Base-by-base conservation (phyloP, 345 rosid genomes). In the Citrus maxima region DNA sequence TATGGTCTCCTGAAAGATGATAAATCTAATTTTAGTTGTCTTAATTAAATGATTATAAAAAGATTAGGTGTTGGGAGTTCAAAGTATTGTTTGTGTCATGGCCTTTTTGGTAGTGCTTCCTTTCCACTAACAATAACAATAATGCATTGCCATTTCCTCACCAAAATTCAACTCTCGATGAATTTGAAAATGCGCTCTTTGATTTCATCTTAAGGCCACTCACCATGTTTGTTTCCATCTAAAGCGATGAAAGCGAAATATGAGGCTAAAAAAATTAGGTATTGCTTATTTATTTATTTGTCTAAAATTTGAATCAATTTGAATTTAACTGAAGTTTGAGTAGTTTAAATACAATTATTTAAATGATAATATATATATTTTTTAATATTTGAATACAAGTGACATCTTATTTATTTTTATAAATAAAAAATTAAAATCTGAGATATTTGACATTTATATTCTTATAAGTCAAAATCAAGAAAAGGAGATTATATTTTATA, bases 121-220 rank as follows among this genome's bases (percentile, higher is more conserved):
- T 51, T 58, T 78, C 82, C 80, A 68, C 76, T 83, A 86, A 81
- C 0, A 13, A 46, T 46, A 46, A 46, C 51, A 46, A 46, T 46
- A 12, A 46, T 46, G 51, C 51, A 42, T 46, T 46, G 18, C 51
- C 51, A 46, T 46, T 46, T 2, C 51, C 18, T 12, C 18, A 68
- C 82, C 77, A 78, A 78, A 80, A 70, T 68, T 80, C 86, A 82
- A 84, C 80, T 56, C 74, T 34, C 21, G 18, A 46, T 80, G 65
- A 49, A 60, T 54, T 58, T 61, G 55, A 30, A 49, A 4, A 6
- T 27, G 13, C 22, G 9, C 24, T 10, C 27, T 46, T 46, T 83
- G 79, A 82, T 80, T 84, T 79, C 84, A 69, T 86, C 46, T 81
- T 82, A 76, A 80, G 87, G 79, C 92, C 91, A 88, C 88, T 88